Conservation (phyloP, 805 yeast species). For the Starmerella bombi region DNA sequence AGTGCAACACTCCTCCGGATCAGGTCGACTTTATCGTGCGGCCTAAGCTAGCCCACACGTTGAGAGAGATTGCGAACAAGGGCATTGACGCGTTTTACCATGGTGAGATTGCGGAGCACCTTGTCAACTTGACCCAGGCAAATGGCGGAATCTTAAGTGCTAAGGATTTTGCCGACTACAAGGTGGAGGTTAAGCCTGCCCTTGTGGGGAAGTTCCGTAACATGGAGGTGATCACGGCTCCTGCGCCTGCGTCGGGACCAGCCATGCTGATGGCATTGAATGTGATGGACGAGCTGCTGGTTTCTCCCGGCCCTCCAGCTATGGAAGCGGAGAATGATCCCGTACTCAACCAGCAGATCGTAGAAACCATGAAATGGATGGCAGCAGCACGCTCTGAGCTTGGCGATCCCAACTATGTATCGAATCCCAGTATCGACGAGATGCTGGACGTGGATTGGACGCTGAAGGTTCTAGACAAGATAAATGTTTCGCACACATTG, state of each 20-base stretch:
- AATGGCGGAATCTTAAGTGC: constrained; percentile 55
- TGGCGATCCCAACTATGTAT: constrained; percentile 45
- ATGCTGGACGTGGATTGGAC: constrained; percentile 49
- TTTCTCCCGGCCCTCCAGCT: constrained; percentile 17
- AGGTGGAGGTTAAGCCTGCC: constrained; percentile 36
- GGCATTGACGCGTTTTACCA: constrained; percentile 78
- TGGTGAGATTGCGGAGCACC: constrained; percentile 54
- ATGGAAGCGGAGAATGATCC: constrained; percentile 33
- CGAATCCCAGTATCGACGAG: constrained; percentile 31
- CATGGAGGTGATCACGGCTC: constrained; percentile 41
- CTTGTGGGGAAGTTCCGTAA: constrained; percentile 33
- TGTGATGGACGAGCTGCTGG: constrained; percentile 39
- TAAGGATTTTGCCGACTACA: constrained; percentile 56
- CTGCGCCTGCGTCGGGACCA: constrained; percentile 74
- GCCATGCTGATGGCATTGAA: constrained; percentile 65
- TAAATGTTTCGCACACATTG: constrained; percentile 45
- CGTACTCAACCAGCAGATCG: constrained; percentile 46
- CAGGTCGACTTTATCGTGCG: constrained; percentile 27
- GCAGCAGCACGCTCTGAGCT: constrained; percentile 72
- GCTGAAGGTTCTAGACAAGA: constrained; percentile 34
- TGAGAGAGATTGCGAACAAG: constrained; percentile 54
- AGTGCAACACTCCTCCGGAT: neutral
- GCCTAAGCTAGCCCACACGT: constrained; percentile 50
- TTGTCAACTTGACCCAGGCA: constrained; percentile 38
- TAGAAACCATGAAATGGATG: constrained; percentile 92